phyloP scores from a whole-genome alignment of 2,329 filamentous ascomycete species.

The Pseudogymnoascus sp. region DNA sequence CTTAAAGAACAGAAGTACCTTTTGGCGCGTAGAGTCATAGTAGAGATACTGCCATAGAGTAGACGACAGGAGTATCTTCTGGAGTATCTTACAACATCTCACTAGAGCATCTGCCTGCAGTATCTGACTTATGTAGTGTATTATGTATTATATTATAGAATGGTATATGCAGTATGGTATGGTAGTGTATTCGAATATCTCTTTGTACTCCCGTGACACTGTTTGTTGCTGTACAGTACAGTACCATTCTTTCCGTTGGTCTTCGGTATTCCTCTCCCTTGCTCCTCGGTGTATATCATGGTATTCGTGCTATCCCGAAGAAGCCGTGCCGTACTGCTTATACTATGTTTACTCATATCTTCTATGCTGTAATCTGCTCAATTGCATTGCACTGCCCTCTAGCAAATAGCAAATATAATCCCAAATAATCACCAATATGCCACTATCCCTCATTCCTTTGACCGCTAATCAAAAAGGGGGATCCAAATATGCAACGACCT shows the following conservation, averaged over 20 bases:
- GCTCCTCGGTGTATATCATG: background rate
- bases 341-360: too few species aligned
- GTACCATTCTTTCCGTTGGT: background rate
- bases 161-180: background rate
- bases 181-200: background rate
- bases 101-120: background rate
- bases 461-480: background rate
- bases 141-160: background rate
- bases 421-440: background rate
- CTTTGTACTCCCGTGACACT: background rate
- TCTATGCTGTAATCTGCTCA: too few species aligned
- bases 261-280: background rate
- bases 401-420: background rate
- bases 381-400: too few species aligned
- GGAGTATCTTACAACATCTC: background rate
- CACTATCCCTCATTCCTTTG: background rate
- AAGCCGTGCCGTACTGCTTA: background rate
- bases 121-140: background rate
- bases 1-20: background rate
- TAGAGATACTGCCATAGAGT: background rate
- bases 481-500: background rate
- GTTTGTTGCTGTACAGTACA: background rate
- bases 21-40: background rate
- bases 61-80: background rate
- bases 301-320: background rate